A percentile compares a stretch with the other conserved stretches of the same genome.
phyloP scores from a whole-genome alignment of 2,329 filamentous ascomycete genomes.

The Cytospora mali region DNA sequence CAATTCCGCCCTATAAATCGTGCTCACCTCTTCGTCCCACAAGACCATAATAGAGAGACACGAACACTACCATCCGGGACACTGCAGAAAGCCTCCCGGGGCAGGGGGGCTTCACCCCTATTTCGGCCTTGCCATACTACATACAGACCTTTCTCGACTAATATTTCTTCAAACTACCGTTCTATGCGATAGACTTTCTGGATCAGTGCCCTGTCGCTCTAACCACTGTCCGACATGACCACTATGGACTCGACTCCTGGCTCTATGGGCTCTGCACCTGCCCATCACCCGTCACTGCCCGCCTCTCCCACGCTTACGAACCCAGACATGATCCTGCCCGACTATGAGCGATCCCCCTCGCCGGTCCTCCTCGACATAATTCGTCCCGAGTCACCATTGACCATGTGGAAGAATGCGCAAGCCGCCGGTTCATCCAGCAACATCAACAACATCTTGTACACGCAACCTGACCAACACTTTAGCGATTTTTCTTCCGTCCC shows the following conservation, averaged over 20 bases:
- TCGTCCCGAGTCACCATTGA: conserved; percentile 53
- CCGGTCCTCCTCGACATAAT: conserved; percentile 48
- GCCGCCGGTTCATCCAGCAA: conserved; percentile 36
- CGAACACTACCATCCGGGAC: conserved; percentile 7
- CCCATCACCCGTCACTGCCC: conserved; percentile 54
- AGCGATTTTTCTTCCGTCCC: conserved; percentile 47
- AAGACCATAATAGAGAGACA: conserved; percentile 6
- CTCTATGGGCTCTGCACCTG: conserved; percentile 36
- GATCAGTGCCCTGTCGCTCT: conserved; percentile 8
- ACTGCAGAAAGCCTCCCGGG: conserved; percentile 17
- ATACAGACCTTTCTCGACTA: too few relatives aligned
- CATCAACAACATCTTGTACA: conserved; percentile 48
- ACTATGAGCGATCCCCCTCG: conserved; percentile 62
- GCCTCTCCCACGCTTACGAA: conserved; percentile 88
- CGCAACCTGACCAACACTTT: conserved; percentile 37
- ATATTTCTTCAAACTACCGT: not conserved
- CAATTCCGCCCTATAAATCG: not conserved
- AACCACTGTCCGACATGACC: conserved; percentile 26
- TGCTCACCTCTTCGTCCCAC: not conserved
- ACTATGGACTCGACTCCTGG: conserved; percentile 35
- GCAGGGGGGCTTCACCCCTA: conserved; percentile 15
- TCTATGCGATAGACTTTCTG: conserved; percentile 9
- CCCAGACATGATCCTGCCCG: conserved; percentile 91
- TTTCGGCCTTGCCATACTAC: not conserved
- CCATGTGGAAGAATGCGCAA: conserved; percentile 55